Base-by-base conservation (phyloP, 108 stramenopile species). In the Parietichytrium sp. region DNA sequence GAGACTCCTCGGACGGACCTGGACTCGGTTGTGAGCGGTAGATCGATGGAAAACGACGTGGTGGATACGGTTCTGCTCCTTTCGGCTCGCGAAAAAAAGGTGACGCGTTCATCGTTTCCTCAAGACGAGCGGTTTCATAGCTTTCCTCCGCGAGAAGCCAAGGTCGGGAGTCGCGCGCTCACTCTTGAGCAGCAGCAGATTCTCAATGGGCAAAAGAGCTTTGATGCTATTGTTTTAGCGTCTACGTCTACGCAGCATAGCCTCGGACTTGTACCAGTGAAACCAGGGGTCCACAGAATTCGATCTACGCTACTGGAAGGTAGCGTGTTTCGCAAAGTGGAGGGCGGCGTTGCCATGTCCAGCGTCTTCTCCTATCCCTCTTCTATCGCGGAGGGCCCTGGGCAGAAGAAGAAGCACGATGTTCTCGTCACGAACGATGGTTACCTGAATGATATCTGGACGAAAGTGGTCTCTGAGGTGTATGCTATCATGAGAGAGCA, bases 181-280 rank as follows among this genome's bases (percentile, higher is more conserved):
- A 72, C 61, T 0, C 61, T 72, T 6, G 61, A 72, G 42, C 38
- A 72, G 20, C 61, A 72, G 42, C 61, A 72, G 20, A 42, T 33
- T 20, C 61, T 72, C 20, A 42, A 72, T n/a, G 61, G 61, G 23
- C 61, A 72, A 25, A 36, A 45, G 42, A 72, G 45, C 1, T 72
- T 45, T 42, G 6, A 72, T 2, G 61, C 61, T 25, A 72, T 72
- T 27, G 61, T 72, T 72, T 42, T 72, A 10, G 61, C 61, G 33
- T 72, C 61, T 0, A 72, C 61, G 23, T 72, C 61, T 6, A 72
- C 61, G 33, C 61, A 72, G 61, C 61, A 72, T 42, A 72, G 61
- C 61, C 61, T 72, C 20, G 61, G 61, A 6, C 61, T 72, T 23
- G 61, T 72, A 2, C 61, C 61, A n/a, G 61, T 72, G 1, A 72